Evolutionary conservation across 306 rosid genomes (phyloP).

Genomic region (Trichosanthes truncata): DNA sequence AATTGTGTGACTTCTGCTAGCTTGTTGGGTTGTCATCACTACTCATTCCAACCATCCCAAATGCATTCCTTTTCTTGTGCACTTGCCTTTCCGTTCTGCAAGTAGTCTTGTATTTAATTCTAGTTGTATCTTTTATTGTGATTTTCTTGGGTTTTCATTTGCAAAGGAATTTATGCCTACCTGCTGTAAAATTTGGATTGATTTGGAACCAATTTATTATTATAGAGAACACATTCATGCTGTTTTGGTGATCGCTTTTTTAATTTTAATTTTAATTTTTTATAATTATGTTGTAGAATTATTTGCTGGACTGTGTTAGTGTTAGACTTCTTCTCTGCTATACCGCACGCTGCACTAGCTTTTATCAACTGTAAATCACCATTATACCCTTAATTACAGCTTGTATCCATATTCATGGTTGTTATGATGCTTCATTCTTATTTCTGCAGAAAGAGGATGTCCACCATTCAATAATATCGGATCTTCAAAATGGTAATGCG

Average conservation of each 20-base stretch:
- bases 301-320: background rate
- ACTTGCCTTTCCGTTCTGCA: no score
- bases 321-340: background rate
- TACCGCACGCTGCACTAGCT: background rate
- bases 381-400: background rate
- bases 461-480: constrained; percentile 93
- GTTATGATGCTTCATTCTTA: constrained; percentile 12
- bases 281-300: background rate
- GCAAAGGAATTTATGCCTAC: background rate
- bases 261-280: no score
- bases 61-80: no score
- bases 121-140: background rate
- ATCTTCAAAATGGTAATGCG: constrained; percentile 95
- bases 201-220: background rate
- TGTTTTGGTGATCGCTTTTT: background rate
- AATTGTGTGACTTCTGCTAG: no score
- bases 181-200: no score
- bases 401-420: constrained; percentile 2
- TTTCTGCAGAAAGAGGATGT: constrained; percentile 87
- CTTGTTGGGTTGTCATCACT: no score
- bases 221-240: background rate
- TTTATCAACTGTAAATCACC: background rate
- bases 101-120: no score
- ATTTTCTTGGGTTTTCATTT: background rate
- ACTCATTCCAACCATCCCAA: no score